Percentiles rank a stretch among this genome's conserved stretches.
Conservation (phyloP, 2,329 filamentous ascomycete genomes). For the Pseudogymnoascus sp. region DNA sequence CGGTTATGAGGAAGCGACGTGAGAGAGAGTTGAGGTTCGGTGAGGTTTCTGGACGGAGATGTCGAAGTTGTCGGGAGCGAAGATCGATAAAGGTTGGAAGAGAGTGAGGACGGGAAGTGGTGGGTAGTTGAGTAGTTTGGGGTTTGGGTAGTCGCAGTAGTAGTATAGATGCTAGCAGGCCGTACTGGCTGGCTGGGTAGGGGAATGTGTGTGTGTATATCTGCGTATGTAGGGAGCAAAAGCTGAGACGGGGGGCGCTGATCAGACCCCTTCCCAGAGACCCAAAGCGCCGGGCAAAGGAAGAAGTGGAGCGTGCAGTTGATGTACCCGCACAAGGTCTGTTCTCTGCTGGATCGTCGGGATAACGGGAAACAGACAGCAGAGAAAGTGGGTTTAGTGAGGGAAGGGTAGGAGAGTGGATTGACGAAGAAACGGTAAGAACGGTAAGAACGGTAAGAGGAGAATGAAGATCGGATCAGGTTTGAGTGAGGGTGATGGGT, state of each 20-base stretch:
- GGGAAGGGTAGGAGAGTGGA: no score
- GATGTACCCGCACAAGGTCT: not conserved
- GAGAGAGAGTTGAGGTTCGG: not conserved
- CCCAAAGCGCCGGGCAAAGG: not conserved
- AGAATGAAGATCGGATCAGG: no score
- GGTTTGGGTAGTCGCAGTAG: no score
- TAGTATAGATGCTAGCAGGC: no score
- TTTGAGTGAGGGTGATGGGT: no score
- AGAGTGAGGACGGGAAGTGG: not conserved
- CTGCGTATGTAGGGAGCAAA: not conserved
- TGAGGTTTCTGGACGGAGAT: not conserved
- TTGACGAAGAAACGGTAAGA: no score
- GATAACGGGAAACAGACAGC: not conserved
- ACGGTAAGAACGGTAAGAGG: not conserved
- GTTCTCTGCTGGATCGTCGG: not conserved
- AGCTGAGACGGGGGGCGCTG: not conserved
- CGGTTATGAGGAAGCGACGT: not conserved
- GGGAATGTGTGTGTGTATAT: no score
- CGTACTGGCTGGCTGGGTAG: no score
- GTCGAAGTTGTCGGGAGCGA: not conserved
- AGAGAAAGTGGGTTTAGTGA: not conserved
- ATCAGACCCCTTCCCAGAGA: not conserved
- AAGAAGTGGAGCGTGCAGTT: not conserved
- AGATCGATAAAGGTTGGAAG: not conserved
- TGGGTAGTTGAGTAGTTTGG: not conserved